Conservation (phyloP, 176 grass and related monocot genomes). For the Oryza brachyantha region DNA sequence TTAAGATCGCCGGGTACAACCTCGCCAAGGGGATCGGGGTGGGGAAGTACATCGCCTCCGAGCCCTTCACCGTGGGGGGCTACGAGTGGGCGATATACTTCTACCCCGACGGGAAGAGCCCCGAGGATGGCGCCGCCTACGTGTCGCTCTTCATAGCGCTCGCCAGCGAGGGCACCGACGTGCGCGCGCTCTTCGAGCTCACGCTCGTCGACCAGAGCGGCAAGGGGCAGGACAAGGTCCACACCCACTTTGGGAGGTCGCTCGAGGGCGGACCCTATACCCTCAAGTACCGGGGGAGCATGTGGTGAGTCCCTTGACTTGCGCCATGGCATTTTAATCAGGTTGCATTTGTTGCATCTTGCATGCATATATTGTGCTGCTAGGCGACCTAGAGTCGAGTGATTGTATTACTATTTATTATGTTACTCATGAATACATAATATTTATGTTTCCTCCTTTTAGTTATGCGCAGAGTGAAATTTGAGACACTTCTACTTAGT, state of each 20-base stretch:
- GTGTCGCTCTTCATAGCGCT: constrained; percentile 97
- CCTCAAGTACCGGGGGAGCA: constrained; percentile 91
- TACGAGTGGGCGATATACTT: constrained; percentile 97
- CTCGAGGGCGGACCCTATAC: constrained; percentile 90
- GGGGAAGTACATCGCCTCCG: constrained; percentile 90
- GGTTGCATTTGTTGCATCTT: not conserved
- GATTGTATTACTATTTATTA: not conserved
- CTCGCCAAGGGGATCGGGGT: constrained; percentile 84
- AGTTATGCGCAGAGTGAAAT: not conserved
- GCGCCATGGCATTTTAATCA: not conserved
- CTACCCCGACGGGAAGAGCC: constrained; percentile 96
- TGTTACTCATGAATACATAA: not conserved
- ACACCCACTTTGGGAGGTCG: constrained; percentile 80
- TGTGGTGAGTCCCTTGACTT: constrained; percentile 58
- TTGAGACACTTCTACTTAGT: not conserved
- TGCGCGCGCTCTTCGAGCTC: constrained; percentile 92
- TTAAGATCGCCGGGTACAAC: constrained; percentile 84
- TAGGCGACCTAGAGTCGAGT: not conserved
- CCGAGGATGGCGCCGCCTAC: constrained; percentile 71
- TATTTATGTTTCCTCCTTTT: not conserved
- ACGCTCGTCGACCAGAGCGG: constrained; percentile 94
- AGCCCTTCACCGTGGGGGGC: constrained; percentile 75
- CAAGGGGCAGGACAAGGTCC: constrained; percentile 81
- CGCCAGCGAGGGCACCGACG: constrained; percentile 86
- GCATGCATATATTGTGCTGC: not conserved